Evolutionary conservation across 75 land plant genomes (phyloP), one percentile per base, ranked within the genome.

Genomic region (Cupressus sempervirens): DNA sequence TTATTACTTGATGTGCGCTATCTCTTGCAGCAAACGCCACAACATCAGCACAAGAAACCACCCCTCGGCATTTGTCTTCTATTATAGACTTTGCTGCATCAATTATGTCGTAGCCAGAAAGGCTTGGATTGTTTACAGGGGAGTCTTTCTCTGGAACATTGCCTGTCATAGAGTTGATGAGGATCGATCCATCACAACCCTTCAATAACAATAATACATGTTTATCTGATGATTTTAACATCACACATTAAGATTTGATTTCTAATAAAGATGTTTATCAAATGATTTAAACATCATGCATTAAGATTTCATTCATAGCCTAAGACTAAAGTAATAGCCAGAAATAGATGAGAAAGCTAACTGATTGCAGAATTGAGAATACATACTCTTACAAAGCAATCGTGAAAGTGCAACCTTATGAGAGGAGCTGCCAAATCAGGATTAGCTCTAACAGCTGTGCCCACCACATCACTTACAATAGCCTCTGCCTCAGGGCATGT

Each of bases 1-100:
- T 2, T 18, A 15, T 76, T 15, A 76, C 89, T 83, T 85, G 50
- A 8, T 77, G 65, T 45, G 92, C 84, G 7, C 87, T 83, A 41
- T 92, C 94, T 41, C 94, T 84, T 29, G 90, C 90, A 15, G 90
- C 85, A 4, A 88, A 85, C 11, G 90, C 83, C 20, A 87, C 20
- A 14, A 87, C 80, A 15, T 87, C 88, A 10, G 86, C 88, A 34
- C 83, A 87, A 29, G 91, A 90, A 29, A 90, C 90, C 10, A 81
- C 41, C 6, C 52, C 76, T 23, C 29, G 34, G 52, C 90, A 90
- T 13, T 67, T 8, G 15, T 73, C 41, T 32, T 86, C 87, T 16
- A 90, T 7, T 35, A 23, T 82, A 1, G 85, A 36, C 84, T 90
- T 90, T 30, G 46, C 80, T 10, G 7, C 40, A 30, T 90, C 89